Conservation (phyloP, 2,329 filamentous ascomycete genomes). For the Claviceps sp. region DNA sequence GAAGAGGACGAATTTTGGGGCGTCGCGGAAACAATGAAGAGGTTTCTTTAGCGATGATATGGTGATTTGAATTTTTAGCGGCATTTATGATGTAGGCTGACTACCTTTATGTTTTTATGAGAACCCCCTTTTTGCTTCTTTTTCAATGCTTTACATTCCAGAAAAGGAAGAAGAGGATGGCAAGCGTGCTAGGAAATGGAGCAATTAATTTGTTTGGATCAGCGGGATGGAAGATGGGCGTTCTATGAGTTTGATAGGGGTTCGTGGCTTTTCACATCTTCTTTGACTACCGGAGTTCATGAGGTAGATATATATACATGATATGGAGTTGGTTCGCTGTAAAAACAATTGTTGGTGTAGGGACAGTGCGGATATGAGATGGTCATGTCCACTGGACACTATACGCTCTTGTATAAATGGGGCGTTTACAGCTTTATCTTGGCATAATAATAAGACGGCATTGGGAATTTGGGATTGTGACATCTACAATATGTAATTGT, state of each 20-base stretch:
- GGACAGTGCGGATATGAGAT: no score
- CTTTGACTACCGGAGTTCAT: not conserved
- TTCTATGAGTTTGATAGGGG: not conserved
- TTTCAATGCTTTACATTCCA: not conserved
- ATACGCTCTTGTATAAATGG: no score
- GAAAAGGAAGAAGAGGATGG: not conserved
- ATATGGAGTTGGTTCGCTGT: not conserved
- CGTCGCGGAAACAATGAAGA: constrained; percentile 31
- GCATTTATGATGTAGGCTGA: not conserved
- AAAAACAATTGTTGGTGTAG: not conserved
- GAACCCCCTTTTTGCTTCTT: not conserved
- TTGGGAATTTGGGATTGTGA: no score
- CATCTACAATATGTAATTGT: no score
- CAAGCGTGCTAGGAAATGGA: not conserved
- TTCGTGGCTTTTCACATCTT: not conserved
- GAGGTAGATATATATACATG: not conserved
- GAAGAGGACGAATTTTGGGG: constrained; percentile 45
- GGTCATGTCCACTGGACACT: no score
- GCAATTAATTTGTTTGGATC: not conserved
- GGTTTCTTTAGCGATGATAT: not conserved
- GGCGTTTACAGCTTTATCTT: no score
- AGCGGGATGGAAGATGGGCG: not conserved
- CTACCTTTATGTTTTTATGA: not conserved
- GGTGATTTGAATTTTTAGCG: not conserved
- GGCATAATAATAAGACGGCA: no score